Base-by-base conservation (phyloP, 805 yeast species). In the Candida sithepensis region DNA sequence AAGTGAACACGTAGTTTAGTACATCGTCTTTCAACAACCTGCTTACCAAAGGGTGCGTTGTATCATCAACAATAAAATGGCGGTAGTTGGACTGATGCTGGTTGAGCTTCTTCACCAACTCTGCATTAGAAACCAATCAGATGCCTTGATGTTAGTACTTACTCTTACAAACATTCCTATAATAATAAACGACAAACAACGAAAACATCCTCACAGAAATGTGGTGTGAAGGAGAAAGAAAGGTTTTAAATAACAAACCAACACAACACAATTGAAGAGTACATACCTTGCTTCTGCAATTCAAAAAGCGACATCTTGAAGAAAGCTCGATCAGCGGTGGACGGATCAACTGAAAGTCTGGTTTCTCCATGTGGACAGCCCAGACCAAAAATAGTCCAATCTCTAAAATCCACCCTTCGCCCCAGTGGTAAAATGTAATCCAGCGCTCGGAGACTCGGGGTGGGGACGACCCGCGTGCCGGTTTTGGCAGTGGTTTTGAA, bases 31-130 rank as follows among this genome's bases (percentile, higher is more conserved):
- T 54, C 19, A 65, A 54, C n/a, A 65, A 47, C 21, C 52, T 45
- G 4, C 55, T 55, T 10, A 65, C 47, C 3, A 63, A 48, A 0
- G 64, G 61, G 38, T 51, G 49, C 3, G 68, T 64, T 1, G 61
- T 56, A 4, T 54, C 59, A 45, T 65, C 69, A 1, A 56, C 57
- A 18, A 65, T 64, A 21, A 65, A 54, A 47, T 65, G 69, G 39
- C 67, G 54, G 28, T 46, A 59, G n/a, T 49, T 52, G 2, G 63
- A 54, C 20, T 53, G 50, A 23, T 51, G 50, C 14, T 50, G 38
- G 30, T 49, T 53, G 13, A 59, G 43, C 32, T 49, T 56, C 3
- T 47, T 47, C 19, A 58, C 47, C 22, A 58, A 53, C 19, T 52
- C 61, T 30, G 14, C 14, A 30, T 10, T 10, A 24, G 28, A 24